phyloP scores from a whole-genome alignment of 208 protist genomes.

The Strigomonas culicis region DNA sequence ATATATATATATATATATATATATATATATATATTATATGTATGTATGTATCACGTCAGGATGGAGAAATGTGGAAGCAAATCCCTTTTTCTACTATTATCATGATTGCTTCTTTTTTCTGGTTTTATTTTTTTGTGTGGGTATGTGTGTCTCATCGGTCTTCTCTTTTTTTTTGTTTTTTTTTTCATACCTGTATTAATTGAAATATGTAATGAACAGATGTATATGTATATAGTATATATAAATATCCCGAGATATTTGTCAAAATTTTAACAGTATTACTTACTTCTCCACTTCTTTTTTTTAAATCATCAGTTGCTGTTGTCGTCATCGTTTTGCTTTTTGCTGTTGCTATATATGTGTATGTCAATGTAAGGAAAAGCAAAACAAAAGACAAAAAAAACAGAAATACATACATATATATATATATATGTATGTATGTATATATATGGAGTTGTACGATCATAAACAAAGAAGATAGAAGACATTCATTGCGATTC shows the following conservation, averaged over 20 bases:
- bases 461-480: not conserved
- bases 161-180: not conserved
- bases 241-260: not conserved
- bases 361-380: not conserved
- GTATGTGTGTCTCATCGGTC: not conserved
- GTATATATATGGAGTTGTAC: not conserved
- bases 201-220: not conserved
- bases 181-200: no score
- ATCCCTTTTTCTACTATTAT: not conserved
- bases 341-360: not conserved
- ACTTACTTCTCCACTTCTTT: not conserved
- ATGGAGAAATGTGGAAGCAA: not conserved
- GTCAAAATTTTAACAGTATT: not conserved
- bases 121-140: not conserved
- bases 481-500: not conserved
- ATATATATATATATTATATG: not conserved
- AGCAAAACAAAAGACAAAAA: not conserved
- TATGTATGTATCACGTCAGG: not conserved
- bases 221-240: not conserved
- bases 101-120: not conserved
- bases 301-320: not conserved
- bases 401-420: not conserved
- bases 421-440: not conserved
- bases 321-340: not conserved
- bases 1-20: not conserved